Evolutionary conservation across 2,329 filamentous ascomycete species (phyloP).

Genomic region (Monosporascus sp.): DNA sequence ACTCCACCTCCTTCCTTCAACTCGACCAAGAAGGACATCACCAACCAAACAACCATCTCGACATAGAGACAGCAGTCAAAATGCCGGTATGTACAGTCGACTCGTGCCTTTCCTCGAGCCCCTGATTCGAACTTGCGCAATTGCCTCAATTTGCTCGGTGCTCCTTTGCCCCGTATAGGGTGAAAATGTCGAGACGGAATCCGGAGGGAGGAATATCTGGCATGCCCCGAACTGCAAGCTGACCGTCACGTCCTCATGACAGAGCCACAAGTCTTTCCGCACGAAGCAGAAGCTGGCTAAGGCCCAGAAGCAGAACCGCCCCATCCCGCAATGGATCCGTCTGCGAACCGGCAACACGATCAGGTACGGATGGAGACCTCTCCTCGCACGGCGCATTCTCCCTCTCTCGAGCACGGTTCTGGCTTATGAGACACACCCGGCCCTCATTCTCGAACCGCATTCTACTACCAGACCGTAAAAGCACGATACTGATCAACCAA

Average conservation of each 20-base stretch:
- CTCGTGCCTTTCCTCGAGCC: not conserved
- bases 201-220: constrained; percentile 5
- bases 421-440: no score
- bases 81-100: constrained; percentile 33
- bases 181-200: no score
- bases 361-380: constrained; percentile 63
- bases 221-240: constrained; percentile 8
- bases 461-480: not conserved
- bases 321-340: constrained; percentile 99
- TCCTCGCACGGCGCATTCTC: not conserved
- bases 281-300: constrained; percentile 99
- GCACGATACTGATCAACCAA: constrained; percentile 11
- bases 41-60: constrained; percentile 22
- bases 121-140: no score
- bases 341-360: constrained; percentile 98
- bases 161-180: no score
- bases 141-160: no score
- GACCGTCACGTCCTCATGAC: constrained; percentile 23
- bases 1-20: constrained; percentile 17
- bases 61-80: constrained; percentile 35
- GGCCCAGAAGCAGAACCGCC: constrained; percentile 99
- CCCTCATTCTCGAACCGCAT: no score
- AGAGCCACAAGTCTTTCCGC: constrained; percentile 99
- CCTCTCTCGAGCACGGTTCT: no score
- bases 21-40: constrained; percentile 19